Percentiles rank a stretch among this genome's conserved stretches.
phyloP scores from a whole-genome alignment of 257 asterid species.

The Linaria vulgaris region DNA sequence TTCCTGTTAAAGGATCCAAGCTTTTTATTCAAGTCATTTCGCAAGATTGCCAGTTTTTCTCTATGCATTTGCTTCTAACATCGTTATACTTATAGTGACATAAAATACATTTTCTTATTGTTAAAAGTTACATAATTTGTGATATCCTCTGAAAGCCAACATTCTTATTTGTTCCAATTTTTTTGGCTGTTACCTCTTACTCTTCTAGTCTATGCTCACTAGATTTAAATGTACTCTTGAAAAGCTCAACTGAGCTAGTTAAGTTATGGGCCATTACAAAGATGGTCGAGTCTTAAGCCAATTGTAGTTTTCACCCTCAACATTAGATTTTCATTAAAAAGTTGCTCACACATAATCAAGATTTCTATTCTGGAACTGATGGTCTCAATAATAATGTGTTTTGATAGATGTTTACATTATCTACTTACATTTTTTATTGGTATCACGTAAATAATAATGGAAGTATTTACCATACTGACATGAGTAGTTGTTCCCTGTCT shows the following conservation, averaged over 20 bases:
- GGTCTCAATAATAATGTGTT: too few species aligned
- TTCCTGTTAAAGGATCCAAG: neutral
- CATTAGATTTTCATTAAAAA: neutral
- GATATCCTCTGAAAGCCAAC: neutral
- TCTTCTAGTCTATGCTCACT: neutral
- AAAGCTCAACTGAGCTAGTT: neutral
- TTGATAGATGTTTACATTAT: too few species aligned
- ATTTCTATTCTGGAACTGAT: too few species aligned
- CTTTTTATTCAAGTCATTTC: neutral
- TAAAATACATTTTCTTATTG: neutral
- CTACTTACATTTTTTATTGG: too few species aligned
- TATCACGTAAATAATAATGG: too few species aligned
- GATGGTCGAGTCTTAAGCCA: neutral
- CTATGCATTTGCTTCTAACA: neutral
- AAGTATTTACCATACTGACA: neutral
- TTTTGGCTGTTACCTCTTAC: neutral
- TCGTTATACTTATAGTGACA: slow-evolving; percentile 6
- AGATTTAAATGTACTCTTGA: neutral
- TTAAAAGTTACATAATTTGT: too few species aligned
- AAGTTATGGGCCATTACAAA: neutral
- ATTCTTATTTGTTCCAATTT: neutral
- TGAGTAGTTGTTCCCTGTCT: neutral
- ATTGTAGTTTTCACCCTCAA: neutral
- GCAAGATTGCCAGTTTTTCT: neutral
- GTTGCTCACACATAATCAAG: too few species aligned